Evolutionary conservation across 768 basidiomycete genomes (phyloP), one percentile per base, ranked within the genome.

Genomic region (Mycena crocata): DNA sequence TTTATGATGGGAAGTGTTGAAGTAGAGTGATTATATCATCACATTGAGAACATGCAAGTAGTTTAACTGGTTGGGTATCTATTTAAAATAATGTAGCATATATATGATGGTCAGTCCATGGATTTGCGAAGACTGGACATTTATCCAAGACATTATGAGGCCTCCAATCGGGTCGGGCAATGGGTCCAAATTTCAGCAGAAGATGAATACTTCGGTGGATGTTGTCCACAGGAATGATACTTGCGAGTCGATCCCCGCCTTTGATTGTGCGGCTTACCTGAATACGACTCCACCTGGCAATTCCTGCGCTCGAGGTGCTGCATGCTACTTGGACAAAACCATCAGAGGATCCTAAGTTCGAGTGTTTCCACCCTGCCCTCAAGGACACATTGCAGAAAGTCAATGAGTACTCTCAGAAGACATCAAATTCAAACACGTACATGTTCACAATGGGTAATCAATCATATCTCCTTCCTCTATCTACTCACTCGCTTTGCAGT

Each of bases 341-440:
- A 5, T 19, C 15, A 0, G n/a, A 23, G 0, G n/a, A 56, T 21
- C 44, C 12, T 1, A 69, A 74, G 44, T 79, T 76, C 57, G 55
- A 23, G 1, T 42, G 52, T 0, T 78, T 79, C 66, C 15, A 21
- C 23, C 2, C 39, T 45, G 76, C 73, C 4, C 58, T 82, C 10
- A 40, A 71, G 13, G 74, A 74, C 1, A 81, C 71, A 1, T 56
- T 72, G 24, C 51, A 65, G 1, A 83, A 82, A 65, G 67, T 82
- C 21, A 57, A 68, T 21, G 71, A 78, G 28, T 81, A 82, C 58
- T 81, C 82, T 64, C 66, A 76, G 35, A 73, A 74, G 45, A 77
- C 77, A 4, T 63, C 62, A 2, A 76, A 78, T 19, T 75, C 72
- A 8, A 70, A 76, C 61, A 77, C 77, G 9, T 77, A 79, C 59